These are phyloP conservation scores for Bimuria novae-zelandiae DNA, from an alignment of 2,329 filamentous ascomycete genomes.

Conservation along the genomic window DNA sequence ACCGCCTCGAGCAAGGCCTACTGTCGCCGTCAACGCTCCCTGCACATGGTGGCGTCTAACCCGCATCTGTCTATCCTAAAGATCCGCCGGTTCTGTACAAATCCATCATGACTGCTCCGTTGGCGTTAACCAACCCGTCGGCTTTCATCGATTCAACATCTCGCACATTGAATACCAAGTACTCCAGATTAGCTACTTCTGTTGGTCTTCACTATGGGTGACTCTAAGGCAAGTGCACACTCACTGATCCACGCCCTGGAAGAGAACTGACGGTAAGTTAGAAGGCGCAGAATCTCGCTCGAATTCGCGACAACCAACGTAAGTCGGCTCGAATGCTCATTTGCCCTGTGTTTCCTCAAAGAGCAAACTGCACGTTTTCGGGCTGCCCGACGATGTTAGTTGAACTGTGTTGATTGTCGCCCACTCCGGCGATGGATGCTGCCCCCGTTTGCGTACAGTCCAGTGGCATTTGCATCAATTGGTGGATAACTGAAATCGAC, in stretches of 20 bases:
- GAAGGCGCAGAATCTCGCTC: slow-evolving; percentile 54
- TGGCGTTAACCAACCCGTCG: slow-evolving; percentile 11
- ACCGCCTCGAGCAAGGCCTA: slow-evolving; percentile 7
- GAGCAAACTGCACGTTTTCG: too few species aligned
- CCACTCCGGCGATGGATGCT: background rate
- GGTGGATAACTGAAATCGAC: background rate
- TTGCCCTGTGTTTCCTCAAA: too few species aligned
- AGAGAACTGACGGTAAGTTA: slow-evolving; percentile 16
- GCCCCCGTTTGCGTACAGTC: background rate
- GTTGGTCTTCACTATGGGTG: slow-evolving; percentile 28
- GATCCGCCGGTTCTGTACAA: slow-evolving; percentile 12
- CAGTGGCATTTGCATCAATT: background rate
- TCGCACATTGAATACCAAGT: slow-evolving; percentile 9
- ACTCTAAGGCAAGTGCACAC: slow-evolving; percentile 26
- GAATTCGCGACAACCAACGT: slow-evolving; percentile 75
- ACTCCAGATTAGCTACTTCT: slow-evolving; percentile 6
- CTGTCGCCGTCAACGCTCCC: slow-evolving; percentile 1
- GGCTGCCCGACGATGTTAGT: too few species aligned
- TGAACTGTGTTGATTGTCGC: background rate
- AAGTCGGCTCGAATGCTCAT: slow-evolving; percentile 16
- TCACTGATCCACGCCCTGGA: background rate
- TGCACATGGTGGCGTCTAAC: slow-evolving; percentile 3
- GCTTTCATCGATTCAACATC: slow-evolving; percentile 11
- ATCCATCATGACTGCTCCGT: slow-evolving; percentile 26
- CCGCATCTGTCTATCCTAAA: slow-evolving; percentile 2